Conservation (phyloP, 352 stramenopile genomes). For the Plasmopara viticola region DNA sequence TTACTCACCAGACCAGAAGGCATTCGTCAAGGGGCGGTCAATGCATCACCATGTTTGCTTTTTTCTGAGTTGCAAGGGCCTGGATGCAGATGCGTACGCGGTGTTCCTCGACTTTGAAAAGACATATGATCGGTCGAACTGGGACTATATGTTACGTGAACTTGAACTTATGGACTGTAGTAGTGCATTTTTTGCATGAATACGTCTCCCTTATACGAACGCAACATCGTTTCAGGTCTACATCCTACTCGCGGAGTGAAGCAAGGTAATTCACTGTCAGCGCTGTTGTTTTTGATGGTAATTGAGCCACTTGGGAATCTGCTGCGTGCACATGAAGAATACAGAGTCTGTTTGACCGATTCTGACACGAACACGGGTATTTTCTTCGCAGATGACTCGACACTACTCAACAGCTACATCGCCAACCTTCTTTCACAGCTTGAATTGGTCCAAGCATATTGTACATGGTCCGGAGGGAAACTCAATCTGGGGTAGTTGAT, state of each 20-base stretch:
- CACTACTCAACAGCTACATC: neutral
- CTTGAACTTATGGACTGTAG: neutral
- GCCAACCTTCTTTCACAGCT: neutral
- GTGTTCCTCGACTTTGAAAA: neutral
- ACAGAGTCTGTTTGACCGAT: neutral
- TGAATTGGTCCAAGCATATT: neutral
- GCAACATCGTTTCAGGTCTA: neutral
- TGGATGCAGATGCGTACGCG: neutral
- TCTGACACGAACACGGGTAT: neutral
- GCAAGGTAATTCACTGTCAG: neutral
- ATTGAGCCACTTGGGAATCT: neutral
- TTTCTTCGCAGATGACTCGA: neutral
- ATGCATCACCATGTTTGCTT: neutral
- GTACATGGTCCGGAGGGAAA: neutral
- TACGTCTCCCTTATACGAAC: neutral
- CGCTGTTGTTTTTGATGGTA: neutral
- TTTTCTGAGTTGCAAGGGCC: neutral
- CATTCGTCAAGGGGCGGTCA: neutral
- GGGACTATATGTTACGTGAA: neutral
- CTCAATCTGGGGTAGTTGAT: neutral
- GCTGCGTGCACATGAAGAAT: neutral
- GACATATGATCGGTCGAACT: neutral
- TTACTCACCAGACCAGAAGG: neutral
- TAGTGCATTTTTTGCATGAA: neutral
- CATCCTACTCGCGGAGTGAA: neutral